Conservation (phyloP, 202 grass and related monocot species). For the Elaeis oleifera region DNA sequence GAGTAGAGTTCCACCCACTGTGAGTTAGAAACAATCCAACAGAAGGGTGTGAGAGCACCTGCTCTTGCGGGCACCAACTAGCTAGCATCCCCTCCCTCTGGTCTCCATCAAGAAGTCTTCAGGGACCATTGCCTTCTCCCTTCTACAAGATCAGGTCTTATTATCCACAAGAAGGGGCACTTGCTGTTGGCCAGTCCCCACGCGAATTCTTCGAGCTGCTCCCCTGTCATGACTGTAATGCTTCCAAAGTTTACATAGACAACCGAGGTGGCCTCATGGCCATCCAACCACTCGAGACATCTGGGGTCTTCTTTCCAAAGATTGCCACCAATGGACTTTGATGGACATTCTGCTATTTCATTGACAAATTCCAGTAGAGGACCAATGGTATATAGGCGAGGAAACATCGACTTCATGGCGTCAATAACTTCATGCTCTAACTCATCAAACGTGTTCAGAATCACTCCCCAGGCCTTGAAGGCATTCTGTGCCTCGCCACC, state of each 20-base stretch:
- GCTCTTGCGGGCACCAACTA: constrained; percentile 52
- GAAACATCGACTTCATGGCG: constrained; percentile 38
- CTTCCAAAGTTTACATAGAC: constrained; percentile 94
- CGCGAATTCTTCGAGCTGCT: constrained; percentile 51
- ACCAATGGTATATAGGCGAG: constrained; percentile 42
- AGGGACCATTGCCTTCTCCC: constrained; percentile 32
- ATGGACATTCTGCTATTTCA: background rate
- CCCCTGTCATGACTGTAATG: constrained; percentile 43
- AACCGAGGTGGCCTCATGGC: constrained; percentile 27
- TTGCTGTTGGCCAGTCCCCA: constrained; percentile 57
- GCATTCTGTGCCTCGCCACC: constrained; percentile 51
- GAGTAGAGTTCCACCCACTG: constrained; percentile 36
- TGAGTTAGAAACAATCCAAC: constrained; percentile 42
- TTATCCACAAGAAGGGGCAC: constrained; percentile 47
- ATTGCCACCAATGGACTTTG: constrained; percentile 32
- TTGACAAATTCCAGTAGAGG: constrained; percentile 34
- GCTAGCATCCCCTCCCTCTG: constrained; percentile 30
- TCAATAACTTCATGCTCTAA: constrained; percentile 43
- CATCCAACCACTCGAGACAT: constrained; percentile 49
- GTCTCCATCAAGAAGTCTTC: constrained; percentile 33
- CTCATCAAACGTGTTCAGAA: constrained; percentile 63
- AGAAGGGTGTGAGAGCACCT: constrained; percentile 42
- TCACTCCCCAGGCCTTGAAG: constrained; percentile 38
- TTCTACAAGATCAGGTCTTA: constrained; percentile 49
- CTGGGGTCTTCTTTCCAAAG: constrained; percentile 60